Conservation (phyloP, 768 basidiomycete genomes). For the Russula earlei region DNA sequence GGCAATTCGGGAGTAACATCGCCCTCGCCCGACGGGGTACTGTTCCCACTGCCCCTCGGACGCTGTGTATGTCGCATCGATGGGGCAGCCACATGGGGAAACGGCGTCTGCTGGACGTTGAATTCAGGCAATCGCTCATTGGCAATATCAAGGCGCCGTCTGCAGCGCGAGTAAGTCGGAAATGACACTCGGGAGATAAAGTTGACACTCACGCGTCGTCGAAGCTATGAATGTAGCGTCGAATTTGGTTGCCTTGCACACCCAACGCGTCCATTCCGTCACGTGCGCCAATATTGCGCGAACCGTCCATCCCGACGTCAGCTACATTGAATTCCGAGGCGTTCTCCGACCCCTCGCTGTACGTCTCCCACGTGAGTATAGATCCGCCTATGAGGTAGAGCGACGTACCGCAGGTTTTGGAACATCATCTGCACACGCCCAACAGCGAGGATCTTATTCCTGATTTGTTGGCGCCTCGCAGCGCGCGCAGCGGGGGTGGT, state of each 20-base stretch:
- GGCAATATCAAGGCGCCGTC: constrained; percentile 59
- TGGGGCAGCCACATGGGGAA: constrained; percentile 48
- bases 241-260: constrained; percentile 51
- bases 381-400: background rate
- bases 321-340: constrained; percentile 50
- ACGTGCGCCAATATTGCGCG: constrained; percentile 17
- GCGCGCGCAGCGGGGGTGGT: constrained; percentile 3
- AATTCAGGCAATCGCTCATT: constrained; percentile 70
- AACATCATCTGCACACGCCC: constrained; percentile 88
- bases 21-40: constrained; percentile 14
- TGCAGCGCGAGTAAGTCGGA: constrained; percentile 23
- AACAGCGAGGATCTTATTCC: constrained; percentile 89
- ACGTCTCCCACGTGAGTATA: background rate
- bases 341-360: constrained; percentile 71
- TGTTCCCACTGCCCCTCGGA: constrained; percentile 14
- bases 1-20: constrained; percentile 5
- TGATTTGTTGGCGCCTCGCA: constrained; percentile 68
- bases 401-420: constrained; percentile 70
- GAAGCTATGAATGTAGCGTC: constrained; percentile 57
- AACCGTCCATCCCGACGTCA: constrained; percentile 28
- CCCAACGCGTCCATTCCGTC: constrained; percentile 46
- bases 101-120: constrained; percentile 26
- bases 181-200: background rate
- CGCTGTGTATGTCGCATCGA: constrained; percentile 40
- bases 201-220: constrained; percentile 56